Percentiles rank a stretch among this genome's conserved stretches.
Evolutionary conservation across 768 basidiomycete genomes (phyloP).

Genomic region (Hericium coralloides): DNA sequence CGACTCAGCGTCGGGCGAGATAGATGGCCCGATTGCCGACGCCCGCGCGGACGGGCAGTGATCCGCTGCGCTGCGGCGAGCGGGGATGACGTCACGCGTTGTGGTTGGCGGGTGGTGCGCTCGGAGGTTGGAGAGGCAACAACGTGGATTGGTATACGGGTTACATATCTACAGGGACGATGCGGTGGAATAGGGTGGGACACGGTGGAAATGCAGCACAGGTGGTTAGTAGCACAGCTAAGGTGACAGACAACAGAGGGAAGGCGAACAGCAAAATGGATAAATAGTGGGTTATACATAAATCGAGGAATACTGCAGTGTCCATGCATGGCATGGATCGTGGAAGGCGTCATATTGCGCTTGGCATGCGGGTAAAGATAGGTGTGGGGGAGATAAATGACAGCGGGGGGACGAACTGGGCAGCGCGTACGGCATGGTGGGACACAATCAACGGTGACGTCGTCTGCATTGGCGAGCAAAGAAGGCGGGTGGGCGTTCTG

Average conservation of each 20-base stretch:
- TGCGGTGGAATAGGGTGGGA: neutral
- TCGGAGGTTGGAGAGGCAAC: neutral
- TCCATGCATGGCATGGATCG: no score
- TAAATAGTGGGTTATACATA: no score
- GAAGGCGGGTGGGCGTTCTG: neutral
- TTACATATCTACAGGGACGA: neutral
- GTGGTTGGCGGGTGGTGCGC: neutral
- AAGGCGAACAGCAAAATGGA: no score
- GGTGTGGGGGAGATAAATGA: no score
- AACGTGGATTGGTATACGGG: neutral
- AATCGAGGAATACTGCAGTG: no score
- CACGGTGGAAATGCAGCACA: neutral
- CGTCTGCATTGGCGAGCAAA: no score
- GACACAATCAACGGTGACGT: no score
- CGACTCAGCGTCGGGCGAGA: neutral
- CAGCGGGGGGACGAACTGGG: no score
- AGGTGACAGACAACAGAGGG: no score
- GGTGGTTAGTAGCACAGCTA: neutral
- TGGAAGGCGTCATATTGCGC: no score
- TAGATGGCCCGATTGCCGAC: neutral
- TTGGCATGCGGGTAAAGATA: no score
- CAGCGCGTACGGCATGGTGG: no score
- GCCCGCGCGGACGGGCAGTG: neutral
- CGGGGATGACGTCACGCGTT: neutral
- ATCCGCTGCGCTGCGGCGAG: neutral